Percentiles rank a stretch among this genome's conserved stretches.
Conservation (phyloP, 257 asterid genomes). For the Salvia miltiorrhiza region DNA sequence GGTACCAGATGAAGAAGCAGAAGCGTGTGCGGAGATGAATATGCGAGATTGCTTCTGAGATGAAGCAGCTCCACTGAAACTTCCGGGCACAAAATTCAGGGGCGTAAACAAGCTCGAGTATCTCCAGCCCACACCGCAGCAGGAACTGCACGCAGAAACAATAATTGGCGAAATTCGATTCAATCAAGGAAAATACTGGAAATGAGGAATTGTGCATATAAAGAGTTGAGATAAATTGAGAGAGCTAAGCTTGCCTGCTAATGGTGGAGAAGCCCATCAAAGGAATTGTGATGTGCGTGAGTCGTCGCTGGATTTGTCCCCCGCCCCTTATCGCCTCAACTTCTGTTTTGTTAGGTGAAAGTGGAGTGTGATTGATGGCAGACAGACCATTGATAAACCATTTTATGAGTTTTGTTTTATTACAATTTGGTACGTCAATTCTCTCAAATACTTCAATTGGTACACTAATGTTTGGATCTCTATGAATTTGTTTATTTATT, state of each 20-base stretch:
- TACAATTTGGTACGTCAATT: background rate
- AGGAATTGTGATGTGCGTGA: background rate
- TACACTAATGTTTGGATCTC: no score
- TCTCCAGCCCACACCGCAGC: conserved; percentile 46
- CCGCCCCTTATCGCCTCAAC: conserved; percentile 25
- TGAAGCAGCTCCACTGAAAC: conserved; percentile 21
- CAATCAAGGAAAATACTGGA: background rate
- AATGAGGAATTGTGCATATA: background rate
- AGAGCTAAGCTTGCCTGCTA: conserved; percentile 31
- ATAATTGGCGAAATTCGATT: background rate
- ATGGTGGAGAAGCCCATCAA: conserved; percentile 48
- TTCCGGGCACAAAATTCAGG: conserved; percentile 25
- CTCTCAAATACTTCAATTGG: background rate
- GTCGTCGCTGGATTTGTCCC: conserved; percentile 14
- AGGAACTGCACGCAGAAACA: conserved; percentile 30
- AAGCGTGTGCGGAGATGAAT: conserved; percentile 37
- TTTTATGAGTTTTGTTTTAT: background rate
- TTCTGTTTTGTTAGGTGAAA: background rate
- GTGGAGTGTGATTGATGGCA: background rate
- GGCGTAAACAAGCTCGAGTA: conserved; percentile 50
- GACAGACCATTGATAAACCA: background rate
- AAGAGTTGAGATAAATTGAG: background rate
- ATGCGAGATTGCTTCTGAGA: conserved; percentile 30
- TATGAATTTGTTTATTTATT: no score
- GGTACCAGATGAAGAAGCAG: conserved; percentile 49